Evolutionary conservation across 177 flowering plant species (phyloP).

Genomic region (Tripterygium wilfordii): DNA sequence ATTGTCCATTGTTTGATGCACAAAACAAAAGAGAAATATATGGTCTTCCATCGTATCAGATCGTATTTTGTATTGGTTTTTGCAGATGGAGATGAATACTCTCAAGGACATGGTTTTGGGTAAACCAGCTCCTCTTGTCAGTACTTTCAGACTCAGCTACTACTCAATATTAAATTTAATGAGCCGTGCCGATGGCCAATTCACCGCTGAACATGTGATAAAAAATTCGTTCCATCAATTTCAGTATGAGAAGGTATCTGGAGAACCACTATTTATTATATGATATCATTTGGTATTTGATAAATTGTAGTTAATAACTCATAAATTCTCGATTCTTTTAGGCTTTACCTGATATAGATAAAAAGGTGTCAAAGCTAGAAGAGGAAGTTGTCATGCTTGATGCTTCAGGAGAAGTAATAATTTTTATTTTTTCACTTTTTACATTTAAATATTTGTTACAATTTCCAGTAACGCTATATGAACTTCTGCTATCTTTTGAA

Average conservation of each 20-base stretch:
- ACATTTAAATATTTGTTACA: neutral
- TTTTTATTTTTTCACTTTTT: neutral
- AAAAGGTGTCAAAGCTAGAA: slow-evolving; percentile 72
- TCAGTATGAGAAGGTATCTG: slow-evolving; percentile 90
- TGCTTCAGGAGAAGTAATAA: slow-evolving; percentile 79
- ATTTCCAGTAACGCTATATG: neutral
- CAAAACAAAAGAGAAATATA: neutral
- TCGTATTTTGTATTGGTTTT: neutral
- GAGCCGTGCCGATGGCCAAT: slow-evolving; percentile 98
- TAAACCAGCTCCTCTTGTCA: slow-evolving; percentile 93
- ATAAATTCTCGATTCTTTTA: slow-evolving; percentile 17
- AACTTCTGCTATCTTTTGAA: slow-evolving; percentile 18
- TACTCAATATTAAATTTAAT: slow-evolving; percentile 84
- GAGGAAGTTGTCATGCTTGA: slow-evolving; percentile 83
- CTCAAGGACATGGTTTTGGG: slow-evolving; percentile 96
- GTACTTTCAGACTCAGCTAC: slow-evolving; percentile 97
- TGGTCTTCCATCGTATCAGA: neutral
- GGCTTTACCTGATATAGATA: slow-evolving; percentile 88
- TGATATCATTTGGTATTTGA: neutral
- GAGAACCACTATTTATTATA: neutral
- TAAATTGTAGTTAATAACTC: neutral
- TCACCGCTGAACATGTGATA: slow-evolving; percentile 98
- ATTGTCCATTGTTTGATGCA: too few species aligned
- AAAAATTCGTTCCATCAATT: slow-evolving; percentile 95
- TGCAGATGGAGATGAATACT: slow-evolving; percentile 92